These are phyloP conservation scores for Monosporascus sp. DNA, from an alignment of 2,329 filamentous ascomycete species.

Conservation along the genomic window DNA sequence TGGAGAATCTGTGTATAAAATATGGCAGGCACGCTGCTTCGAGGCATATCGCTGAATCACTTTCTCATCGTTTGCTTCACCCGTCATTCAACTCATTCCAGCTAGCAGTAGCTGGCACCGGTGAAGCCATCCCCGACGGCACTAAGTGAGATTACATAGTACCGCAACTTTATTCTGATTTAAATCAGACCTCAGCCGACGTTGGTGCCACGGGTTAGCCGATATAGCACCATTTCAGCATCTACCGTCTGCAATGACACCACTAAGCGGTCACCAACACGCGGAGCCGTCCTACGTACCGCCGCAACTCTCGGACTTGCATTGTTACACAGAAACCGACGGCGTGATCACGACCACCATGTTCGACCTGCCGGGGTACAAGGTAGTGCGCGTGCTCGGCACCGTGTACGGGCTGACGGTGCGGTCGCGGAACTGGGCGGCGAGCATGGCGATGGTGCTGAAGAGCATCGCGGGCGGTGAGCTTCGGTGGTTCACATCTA, in stretches of 20 bases:
- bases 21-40: too few species aligned
- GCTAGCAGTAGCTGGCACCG: too few species aligned
- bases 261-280: neutral
- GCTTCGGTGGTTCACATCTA: conserved; percentile 52
- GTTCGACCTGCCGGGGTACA: conserved; percentile 59
- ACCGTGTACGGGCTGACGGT: conserved; percentile 54
- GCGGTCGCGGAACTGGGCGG: conserved; percentile 53
- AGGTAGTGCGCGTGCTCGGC: conserved; percentile 51
- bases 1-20: too few species aligned
- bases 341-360: conserved; percentile 59
- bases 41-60: too few species aligned
- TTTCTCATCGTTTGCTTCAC: too few species aligned
- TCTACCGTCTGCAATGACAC: neutral
- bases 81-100: too few species aligned
- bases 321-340: conserved; percentile 57
- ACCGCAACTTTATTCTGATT: too few species aligned
- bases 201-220: too few species aligned
- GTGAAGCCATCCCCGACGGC: too few species aligned
- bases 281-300: conserved; percentile 29
- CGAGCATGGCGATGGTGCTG: conserved; percentile 49
- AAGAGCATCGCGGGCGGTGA: conserved; percentile 56
- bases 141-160: too few species aligned
- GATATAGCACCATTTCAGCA: neutral
- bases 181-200: too few species aligned
- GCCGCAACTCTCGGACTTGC: conserved; percentile 39